A percentile compares a stretch with the other conserved stretches of the same genome.
These are phyloP conservation scores for Prunus yedoensis DNA, from an alignment of 331 rosid genomes.

Conservation along the genomic window DNA sequence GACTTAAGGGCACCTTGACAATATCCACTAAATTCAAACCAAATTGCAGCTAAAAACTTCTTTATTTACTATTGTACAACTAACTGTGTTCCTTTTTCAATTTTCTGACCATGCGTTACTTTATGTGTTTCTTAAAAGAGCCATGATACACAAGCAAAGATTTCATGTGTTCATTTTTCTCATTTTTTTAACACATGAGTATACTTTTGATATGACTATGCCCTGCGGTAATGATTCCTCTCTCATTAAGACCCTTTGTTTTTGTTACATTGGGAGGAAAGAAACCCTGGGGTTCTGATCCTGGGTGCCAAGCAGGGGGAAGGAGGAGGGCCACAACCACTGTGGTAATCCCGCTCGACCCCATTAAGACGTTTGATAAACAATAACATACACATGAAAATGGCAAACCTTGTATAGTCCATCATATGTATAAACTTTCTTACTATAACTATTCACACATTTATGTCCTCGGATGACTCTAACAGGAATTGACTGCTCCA, in stretches of 20 bases:
- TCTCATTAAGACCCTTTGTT: too few relatives aligned
- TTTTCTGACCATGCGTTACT: not conserved
- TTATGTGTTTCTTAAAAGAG: not conserved
- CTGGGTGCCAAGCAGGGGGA: too few relatives aligned
- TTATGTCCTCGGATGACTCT: conserved; percentile 42
- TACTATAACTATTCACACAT: conserved; percentile 28
- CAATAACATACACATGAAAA: not conserved
- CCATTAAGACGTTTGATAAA: not conserved
- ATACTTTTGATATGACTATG: too few relatives aligned
- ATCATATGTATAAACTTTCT: conserved; percentile 36
- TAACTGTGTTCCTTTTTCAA: not conserved
- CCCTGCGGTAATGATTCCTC: too few relatives aligned
- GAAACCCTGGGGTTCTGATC: too few relatives aligned
- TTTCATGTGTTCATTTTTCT: not conserved
- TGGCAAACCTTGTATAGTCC: conserved; percentile 40
- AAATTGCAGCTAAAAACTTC: too few relatives aligned
- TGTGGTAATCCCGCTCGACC: too few relatives aligned
- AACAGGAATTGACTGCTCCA: conserved; percentile 34
- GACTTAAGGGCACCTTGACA: not conserved
- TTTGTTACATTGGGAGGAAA: too few relatives aligned
- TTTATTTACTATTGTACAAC: not conserved
- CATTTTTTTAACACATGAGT: too few relatives aligned
- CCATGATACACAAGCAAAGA: not conserved
- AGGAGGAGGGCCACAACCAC: too few relatives aligned
- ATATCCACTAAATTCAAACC: not conserved